Conservation (phyloP, 352 stramenopile species). For the Globisporangium middletonii region DNA sequence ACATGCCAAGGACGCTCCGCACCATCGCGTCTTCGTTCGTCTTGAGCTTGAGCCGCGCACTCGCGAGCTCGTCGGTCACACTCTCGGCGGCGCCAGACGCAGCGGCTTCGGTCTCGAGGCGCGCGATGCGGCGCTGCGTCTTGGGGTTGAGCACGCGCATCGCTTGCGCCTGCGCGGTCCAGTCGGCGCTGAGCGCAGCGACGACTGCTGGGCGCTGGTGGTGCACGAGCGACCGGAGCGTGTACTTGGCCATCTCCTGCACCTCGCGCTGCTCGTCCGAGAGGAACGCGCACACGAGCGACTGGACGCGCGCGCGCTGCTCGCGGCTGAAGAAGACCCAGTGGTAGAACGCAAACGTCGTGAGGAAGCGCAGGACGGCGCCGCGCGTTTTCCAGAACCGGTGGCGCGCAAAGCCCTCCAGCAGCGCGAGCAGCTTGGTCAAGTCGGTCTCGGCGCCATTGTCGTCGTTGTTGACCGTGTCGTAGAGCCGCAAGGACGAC, state of each 20-base stretch:
- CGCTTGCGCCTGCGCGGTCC: constrained; percentile 30
- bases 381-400: constrained; percentile 62
- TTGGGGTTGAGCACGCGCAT: constrained; percentile 52
- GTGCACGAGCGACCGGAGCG: constrained; percentile 57
- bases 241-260: constrained; percentile 76
- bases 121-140: constrained; percentile 43
- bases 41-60: constrained; percentile 35
- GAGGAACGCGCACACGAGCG: constrained; percentile 46
- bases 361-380: constrained; percentile 66
- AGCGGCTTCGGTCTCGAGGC: constrained; percentile 25
- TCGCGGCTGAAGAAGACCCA: constrained; percentile 41
- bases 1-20: constrained; percentile 60
- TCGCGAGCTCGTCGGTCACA: constrained; percentile 22
- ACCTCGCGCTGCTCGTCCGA: constrained; percentile 71
- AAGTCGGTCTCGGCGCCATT: constrained; percentile 6
- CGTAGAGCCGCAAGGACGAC: constrained; percentile 43
- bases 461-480: background rate
- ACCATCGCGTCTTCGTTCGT: constrained; percentile 48
- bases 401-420: constrained; percentile 37
- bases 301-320: constrained; percentile 41
- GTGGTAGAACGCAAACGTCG: constrained; percentile 73
- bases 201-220: constrained; percentile 37
- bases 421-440: constrained; percentile 26
- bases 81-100: background rate
- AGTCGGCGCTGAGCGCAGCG: constrained; percentile 26